Evolutionary conservation across 2,329 filamentous ascomycete genomes (phyloP).

Genomic region (Nemania sp.): DNA sequence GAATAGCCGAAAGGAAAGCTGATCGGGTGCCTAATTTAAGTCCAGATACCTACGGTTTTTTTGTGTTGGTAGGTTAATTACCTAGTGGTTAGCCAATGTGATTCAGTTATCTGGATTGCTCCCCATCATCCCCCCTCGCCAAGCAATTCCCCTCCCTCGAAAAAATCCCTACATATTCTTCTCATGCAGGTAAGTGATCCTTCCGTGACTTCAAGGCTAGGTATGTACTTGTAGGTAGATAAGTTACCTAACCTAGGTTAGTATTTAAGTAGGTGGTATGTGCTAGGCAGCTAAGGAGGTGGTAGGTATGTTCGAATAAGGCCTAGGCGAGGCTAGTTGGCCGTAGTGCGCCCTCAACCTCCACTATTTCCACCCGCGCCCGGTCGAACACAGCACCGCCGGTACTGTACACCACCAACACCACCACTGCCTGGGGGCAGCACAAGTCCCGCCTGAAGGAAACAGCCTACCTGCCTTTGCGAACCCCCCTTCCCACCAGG

Average conservation of each 20-base stretch:
- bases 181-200: slow-evolving; percentile 7
- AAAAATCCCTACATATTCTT: slow-evolving; percentile 11
- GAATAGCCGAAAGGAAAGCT: slow-evolving; percentile 12
- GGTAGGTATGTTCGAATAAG: no score
- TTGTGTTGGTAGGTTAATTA: not conserved
- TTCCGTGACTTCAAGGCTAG: slow-evolving; percentile 15
- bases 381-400: not conserved
- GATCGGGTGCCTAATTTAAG: not conserved
- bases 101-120: slow-evolving; percentile 3
- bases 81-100: slow-evolving; percentile 2
- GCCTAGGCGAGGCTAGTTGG: slow-evolving; percentile 25
- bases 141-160: slow-evolving; percentile 22
- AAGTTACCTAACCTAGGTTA: slow-evolving; percentile 1
- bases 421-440: not conserved
- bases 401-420: not conserved
- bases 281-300: no score
- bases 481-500: slow-evolving; percentile 11
- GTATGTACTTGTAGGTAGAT: no score
- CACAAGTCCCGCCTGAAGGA: slow-evolving; percentile 19
- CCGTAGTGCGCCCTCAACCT: slow-evolving; percentile 24
- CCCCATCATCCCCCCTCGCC: slow-evolving; percentile 14
- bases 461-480: slow-evolving; percentile 6
- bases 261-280: slow-evolving; percentile 20
- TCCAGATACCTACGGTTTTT: not conserved
- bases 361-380: slow-evolving; percentile 27